Evolutionary conservation across 1,284 basidiomycete species (phyloP), one percentile per base, ranked within the genome.

Genomic region (Hemileia vastatrix): DNA sequence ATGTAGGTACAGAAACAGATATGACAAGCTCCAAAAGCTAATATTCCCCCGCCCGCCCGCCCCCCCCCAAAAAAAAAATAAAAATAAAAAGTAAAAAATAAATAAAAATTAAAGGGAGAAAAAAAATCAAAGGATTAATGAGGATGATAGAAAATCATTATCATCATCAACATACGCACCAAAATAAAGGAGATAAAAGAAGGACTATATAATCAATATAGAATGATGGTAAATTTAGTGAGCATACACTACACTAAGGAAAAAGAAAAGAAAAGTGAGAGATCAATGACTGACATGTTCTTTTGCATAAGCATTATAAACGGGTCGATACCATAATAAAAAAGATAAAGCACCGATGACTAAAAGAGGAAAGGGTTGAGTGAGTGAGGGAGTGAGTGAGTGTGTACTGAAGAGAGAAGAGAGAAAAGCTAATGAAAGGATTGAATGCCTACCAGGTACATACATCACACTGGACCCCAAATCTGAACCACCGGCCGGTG

Each of bases 401-500:
- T n/a, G n/a, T n/a, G n/a, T n/a, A n/a, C n/a, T n/a, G n/a, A 15
- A 11, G n/a, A 32, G 62, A 63, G 53, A 65, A 31, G n/a, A n/a
- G n/a, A n/a, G n/a, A n/a, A n/a, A n/a, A n/a, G n/a, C n/a, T n/a
- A n/a, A n/a, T n/a, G n/a, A n/a, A n/a, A n/a, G n/a, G n/a, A n/a
- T n/a, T n/a, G n/a, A n/a, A 45, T 36, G 54, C 58, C 5, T 23
- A 61, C 58, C 40, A 15, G 58, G 58, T 5, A 61, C 8, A 19
- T 61, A 87, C 86, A 84, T 84, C 68, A 92, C 85, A 6, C 58
- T 52, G 18, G 58, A 61, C 15, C 58, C 58, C 57, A 91, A 79
- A 75, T 90, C 90, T 69, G 84, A 83, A 54, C 86, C 88, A 64
- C 88, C 90, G 69, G 88, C 86, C 36, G 78, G 77, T 33, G 83